Base-by-base conservation (phyloP, 768 basidiomycete genomes). In the Krasilnikovozyma curviuscula region DNA sequence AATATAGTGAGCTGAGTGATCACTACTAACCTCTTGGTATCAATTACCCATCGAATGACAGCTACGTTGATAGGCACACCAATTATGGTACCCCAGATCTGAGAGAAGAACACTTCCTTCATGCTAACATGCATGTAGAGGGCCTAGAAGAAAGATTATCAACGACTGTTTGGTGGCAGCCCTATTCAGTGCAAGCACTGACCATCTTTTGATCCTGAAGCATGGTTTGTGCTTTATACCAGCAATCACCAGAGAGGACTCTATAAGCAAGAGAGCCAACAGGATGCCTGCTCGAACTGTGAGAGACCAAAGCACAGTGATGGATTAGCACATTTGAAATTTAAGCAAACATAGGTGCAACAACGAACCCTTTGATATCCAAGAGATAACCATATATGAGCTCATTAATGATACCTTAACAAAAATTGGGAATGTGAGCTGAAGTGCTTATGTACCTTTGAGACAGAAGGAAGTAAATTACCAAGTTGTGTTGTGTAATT, bases 181-280 rank as follows among this genome's bases (percentile, higher is more conserved):
- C 7, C 39, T 19, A 16, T 8, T 9, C n/a, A 8, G 7, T 18
- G 8, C 8, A 7, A 16, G 37, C n/a, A 16, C n/a, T 21, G 5
- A 19, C 40, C 10, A 41, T 41, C 40, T 41, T 41, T 16, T 41
- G 40, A 28, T 41, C 40, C 40, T 41, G 24, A 28, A 41, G 40
- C 19, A 41, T 28, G 8, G 21, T 41, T n/a, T 28, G 40, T 5
- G 40, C 40, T 7, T 41, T 28, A 28, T 41, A 41, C 40, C 40
- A 41, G 40, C 25, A 24, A 23, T 41, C n/a, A 16, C 40, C 40
- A n/a, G 40, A 41, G 40, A 41, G 25, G 40, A 41, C 29, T 12
- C 40, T 24, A 28, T 41, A 41, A 3, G 40, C 40, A 3, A 41
- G 40, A 24, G 25, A 28, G 3, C 40, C 40, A 23, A 41, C 24